These are phyloP conservation scores for Gelatoporia subvermispora DNA, from an alignment of 768 basidiomycete species.

Conservation along the genomic window DNA sequence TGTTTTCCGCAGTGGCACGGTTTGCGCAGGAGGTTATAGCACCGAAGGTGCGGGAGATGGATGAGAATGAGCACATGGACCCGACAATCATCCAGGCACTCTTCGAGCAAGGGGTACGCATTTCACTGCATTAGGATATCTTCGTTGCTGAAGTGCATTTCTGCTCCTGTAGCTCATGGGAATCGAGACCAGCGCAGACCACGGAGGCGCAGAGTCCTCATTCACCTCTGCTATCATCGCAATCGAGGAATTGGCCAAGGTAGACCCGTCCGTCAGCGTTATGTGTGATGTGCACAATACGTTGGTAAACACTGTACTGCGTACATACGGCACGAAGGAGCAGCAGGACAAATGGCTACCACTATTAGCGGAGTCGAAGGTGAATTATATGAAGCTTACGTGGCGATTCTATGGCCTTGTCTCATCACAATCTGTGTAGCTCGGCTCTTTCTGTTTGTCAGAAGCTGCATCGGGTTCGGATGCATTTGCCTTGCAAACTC, in stretches of 20 bases:
- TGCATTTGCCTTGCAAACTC: constrained; percentile 93
- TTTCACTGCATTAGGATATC: neutral
- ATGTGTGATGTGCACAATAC: constrained; percentile 99
- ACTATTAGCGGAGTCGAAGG: constrained; percentile 72
- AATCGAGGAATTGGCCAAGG: constrained; percentile 94
- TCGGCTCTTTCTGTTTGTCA: constrained; percentile 94
- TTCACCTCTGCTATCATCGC: constrained; percentile 95
- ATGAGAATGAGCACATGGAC: constrained; percentile 96
- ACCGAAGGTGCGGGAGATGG: constrained; percentile 95
- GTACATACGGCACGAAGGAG: constrained; percentile 78
- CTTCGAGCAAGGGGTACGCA: constrained; percentile 88
- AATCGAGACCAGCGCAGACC: constrained; percentile 82
- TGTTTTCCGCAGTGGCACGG: constrained; percentile 55
- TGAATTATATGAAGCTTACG: constrained; percentile 23
- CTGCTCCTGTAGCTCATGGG: constrained; percentile 81
- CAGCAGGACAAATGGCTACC: constrained; percentile 90
- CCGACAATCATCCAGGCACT: constrained; percentile 78
- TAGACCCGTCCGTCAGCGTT: constrained; percentile 95
- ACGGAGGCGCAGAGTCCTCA: constrained; percentile 84
- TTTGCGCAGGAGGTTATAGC: constrained; percentile 87
- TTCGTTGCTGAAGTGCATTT: neutral
- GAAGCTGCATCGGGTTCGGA: constrained; percentile 93
- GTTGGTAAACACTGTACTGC: constrained; percentile 90
- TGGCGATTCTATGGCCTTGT: neutral
- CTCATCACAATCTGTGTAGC: constrained; percentile 40